Conservation (phyloP, 1,284 basidiomycete genomes). For the Ceratobasidium sp. region DNA sequence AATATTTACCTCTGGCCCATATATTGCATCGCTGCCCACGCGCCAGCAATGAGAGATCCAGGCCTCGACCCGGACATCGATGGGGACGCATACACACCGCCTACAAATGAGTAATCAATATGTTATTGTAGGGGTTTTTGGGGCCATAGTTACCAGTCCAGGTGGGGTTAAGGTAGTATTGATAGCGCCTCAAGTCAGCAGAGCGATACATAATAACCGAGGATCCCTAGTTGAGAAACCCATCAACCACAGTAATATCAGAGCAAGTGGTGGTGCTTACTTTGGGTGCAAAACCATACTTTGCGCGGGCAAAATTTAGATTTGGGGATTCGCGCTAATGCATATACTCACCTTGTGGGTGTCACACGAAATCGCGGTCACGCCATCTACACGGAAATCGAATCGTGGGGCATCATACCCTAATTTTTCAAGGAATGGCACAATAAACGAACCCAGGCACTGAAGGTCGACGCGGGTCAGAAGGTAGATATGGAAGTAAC, state of each 20-base stretch:
- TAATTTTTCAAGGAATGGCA: conserved; percentile 79
- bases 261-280: conserved; percentile 51
- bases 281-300: conserved; percentile 87
- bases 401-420: conserved; percentile 63
- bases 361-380: conserved; percentile 89
- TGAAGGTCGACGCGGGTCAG: conserved; percentile 56
- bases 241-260: background rate
- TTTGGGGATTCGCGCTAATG: background rate
- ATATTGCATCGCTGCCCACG: conserved; percentile 95
- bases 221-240: conserved; percentile 64
- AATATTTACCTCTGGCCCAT: conserved; percentile 76
- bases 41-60: conserved; percentile 89
- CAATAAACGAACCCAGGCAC: conserved; percentile 89
- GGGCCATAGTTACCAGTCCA: conserved; percentile 67
- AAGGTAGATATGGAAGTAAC: conserved; percentile 16
- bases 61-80: conserved; percentile 88
- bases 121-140: conserved; percentile 43
- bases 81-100: conserved; percentile 82
- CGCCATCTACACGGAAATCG: conserved; percentile 88
- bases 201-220: conserved; percentile 92
- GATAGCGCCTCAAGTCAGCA: conserved; percentile 71
- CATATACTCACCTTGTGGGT: conserved; percentile 75
- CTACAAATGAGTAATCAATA: conserved; percentile 45
- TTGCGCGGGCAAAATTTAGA: conserved; percentile 32
- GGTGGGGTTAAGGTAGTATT: conserved; percentile 81